phyloP scores from a whole-genome alignment of 768 basidiomycete species.

The Paxillus rubicundulus region DNA sequence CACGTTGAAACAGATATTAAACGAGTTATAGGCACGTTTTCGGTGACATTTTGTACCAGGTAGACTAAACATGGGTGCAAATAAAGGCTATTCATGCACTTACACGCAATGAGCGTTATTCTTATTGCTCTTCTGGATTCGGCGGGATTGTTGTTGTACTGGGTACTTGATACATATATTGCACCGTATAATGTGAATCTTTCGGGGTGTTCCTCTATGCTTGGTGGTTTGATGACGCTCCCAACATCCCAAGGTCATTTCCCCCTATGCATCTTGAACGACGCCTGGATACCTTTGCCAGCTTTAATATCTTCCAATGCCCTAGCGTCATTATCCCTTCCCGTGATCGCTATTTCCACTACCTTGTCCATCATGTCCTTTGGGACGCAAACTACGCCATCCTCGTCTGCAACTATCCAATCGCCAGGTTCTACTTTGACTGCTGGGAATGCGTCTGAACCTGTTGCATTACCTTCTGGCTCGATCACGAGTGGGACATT shows the following conservation, averaged over 20 bases:
- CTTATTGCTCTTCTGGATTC: conserved; percentile 21
- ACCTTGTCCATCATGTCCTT: conserved; percentile 51
- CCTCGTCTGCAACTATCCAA: conserved; percentile 81
- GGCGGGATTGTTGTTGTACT: conserved; percentile 14
- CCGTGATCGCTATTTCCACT: conserved; percentile 53
- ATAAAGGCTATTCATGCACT: conserved; percentile 5
- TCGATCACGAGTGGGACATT: conserved; percentile 60
- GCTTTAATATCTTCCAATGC: conserved; percentile 74
- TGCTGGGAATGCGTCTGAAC: conserved; percentile 45
- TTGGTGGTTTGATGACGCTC: neutral
- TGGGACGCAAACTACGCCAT: conserved; percentile 87
- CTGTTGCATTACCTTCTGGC: conserved; percentile 29
- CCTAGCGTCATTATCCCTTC: conserved; percentile 61
- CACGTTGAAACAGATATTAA: neutral
- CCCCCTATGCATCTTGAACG: conserved; percentile 77
- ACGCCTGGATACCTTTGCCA: conserved; percentile 70
- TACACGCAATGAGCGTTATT: conserved; percentile 3
- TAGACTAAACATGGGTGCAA: conserved; percentile 6
- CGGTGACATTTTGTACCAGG: neutral
- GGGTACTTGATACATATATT: conserved; percentile 22
- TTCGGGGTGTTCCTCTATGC: neutral
- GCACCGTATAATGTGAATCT: conserved; percentile 16
- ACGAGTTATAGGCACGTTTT: neutral
- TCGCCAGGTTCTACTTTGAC: conserved; percentile 71
- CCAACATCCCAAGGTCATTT: conserved; percentile 21